Conservation (phyloP, 1,284 basidiomycete genomes). For the Porphyrellus sp. region DNA sequence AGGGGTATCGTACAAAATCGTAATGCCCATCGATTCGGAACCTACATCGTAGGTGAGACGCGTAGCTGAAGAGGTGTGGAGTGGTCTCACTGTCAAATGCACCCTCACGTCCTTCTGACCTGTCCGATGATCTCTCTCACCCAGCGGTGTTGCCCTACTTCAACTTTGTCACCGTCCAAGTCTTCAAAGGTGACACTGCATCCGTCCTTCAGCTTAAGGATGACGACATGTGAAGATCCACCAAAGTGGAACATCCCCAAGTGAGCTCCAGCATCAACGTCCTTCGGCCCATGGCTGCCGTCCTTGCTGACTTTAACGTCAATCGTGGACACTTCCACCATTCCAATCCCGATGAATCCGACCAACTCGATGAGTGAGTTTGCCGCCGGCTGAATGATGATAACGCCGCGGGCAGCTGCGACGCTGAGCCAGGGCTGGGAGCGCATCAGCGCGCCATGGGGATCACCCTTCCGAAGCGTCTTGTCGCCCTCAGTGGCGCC, state of each 20-base stretch:
- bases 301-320: conserved; percentile 1
- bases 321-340: conserved; percentile 31
- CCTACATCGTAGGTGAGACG: background rate
- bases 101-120: background rate
- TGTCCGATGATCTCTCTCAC: conserved; percentile 1
- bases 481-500: conserved; percentile 1
- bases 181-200: conserved; percentile 5
- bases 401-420: background rate
- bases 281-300: background rate
- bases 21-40: background rate
- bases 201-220: conserved; percentile 33
- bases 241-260: conserved; percentile 53
- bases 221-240: conserved; percentile 43
- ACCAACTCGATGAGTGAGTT: conserved; percentile 16
- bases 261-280: conserved; percentile 35
- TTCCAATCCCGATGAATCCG: background rate
- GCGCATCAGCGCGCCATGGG: background rate
- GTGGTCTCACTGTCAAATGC: background rate
- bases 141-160: conserved; percentile 8
- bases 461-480: background rate
- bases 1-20: background rate
- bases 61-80: background rate
- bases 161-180: background rate
- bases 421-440: background rate
- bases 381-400: background rate